Evolutionary conservation across 768 basidiomycete genomes (phyloP).

Genomic region (Russula olivacea): DNA sequence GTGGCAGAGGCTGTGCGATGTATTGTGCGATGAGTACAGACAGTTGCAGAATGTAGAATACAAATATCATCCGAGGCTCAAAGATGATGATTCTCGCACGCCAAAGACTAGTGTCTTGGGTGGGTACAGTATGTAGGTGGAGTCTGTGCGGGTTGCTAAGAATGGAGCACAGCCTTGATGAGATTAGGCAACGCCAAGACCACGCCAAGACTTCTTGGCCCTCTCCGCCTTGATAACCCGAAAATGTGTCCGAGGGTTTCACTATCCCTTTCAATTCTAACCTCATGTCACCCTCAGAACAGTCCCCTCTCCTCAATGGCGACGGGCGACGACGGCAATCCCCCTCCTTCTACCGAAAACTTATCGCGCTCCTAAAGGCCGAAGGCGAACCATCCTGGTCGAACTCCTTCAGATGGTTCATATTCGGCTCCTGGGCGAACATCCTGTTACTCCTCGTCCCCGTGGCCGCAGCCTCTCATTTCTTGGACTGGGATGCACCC

Average conservation of each 20-base stretch:
- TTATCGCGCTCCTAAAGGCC: slow-evolving; percentile 43
- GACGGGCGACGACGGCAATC: slow-evolving; percentile 40
- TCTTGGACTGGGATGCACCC: slow-evolving; percentile 67
- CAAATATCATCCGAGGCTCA: no score
- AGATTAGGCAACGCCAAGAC: no score
- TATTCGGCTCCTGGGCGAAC: slow-evolving; percentile 67
- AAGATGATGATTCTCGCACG: no score
- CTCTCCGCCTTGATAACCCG: no score
- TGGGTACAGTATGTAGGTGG: no score
- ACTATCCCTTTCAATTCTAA: neutral
- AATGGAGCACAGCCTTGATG: no score
- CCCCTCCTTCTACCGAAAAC: slow-evolving; percentile 34
- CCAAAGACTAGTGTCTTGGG: no score
- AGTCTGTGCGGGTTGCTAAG: no score
- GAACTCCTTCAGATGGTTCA: slow-evolving; percentile 51
- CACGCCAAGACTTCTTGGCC: no score
- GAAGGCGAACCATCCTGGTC: slow-evolving; percentile 60
- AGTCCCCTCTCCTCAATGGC: slow-evolving; percentile 25
- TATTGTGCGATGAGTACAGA: no score
- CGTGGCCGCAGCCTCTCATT: slow-evolving; percentile 57
- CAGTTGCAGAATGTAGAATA: no score
- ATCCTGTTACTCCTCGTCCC: slow-evolving; percentile 77
- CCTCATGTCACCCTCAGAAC: slow-evolving; percentile 19
- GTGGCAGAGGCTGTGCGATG: no score
- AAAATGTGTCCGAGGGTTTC: neutral